Evolutionary conservation across 495 filamentous ascomycete genomes (phyloP).

Genomic region (Aspergillus baeticus): DNA sequence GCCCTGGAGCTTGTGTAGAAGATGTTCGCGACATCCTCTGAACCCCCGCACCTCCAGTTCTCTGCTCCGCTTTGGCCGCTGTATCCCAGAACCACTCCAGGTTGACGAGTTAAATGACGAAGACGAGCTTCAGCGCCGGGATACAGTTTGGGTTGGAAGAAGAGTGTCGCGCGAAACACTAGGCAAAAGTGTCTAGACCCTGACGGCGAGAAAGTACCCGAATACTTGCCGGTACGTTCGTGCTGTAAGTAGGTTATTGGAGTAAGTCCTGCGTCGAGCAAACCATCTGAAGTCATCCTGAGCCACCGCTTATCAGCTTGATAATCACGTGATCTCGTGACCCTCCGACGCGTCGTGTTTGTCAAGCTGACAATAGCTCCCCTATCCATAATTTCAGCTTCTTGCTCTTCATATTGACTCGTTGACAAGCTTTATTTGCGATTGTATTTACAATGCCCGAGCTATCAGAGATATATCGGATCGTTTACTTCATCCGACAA

Average conservation of each 20-base stretch:
- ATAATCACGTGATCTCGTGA: conserved; percentile 23
- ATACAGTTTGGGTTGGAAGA: neutral
- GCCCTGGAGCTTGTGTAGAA: conserved; percentile 51
- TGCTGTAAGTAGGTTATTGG: too few relatives aligned
- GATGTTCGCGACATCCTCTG: conserved; percentile 61
- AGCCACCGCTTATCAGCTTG: neutral
- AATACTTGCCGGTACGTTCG: too few relatives aligned
- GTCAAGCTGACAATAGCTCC: conserved; percentile 1
- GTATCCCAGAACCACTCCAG: conserved; percentile 48
- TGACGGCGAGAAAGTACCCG: neutral
- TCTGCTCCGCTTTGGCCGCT: conserved; percentile 20
- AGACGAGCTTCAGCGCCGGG: neutral
- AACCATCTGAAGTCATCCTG: neutral
- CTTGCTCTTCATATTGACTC: neutral
- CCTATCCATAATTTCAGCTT: neutral
- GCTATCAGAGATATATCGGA: conserved; percentile 81
- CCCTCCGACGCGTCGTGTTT: conserved; percentile 19
- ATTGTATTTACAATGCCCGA: conserved; percentile 63
- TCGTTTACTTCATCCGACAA: conserved; percentile 78
- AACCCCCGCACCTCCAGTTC: conserved; percentile 16
- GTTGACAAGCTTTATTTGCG: neutral
- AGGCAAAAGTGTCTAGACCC: neutral
- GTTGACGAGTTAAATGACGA: conserved; percentile 18
- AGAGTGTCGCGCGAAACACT: neutral
- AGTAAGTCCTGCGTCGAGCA: neutral